These are phyloP conservation scores for Arthonia radiata DNA, from an alignment of 495 filamentous ascomycete species.

Conservation along the genomic window DNA sequence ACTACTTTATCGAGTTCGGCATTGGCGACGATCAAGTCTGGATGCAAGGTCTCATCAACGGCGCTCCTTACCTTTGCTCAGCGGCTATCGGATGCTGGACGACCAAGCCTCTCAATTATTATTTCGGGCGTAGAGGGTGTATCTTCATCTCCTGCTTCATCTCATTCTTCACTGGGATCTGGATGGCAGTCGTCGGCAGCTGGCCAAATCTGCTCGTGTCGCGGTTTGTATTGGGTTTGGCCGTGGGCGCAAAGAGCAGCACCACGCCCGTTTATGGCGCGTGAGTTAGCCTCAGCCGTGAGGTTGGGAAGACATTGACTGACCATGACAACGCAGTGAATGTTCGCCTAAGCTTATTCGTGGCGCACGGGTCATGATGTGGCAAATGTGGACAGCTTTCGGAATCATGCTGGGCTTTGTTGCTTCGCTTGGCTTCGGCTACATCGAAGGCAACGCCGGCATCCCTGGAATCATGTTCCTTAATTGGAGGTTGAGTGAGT, in stretches of 20 bases:
- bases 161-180: conserved; percentile 1
- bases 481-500: conserved; percentile 65
- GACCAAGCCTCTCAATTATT: conserved; percentile 2
- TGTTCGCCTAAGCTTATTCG: too few species aligned
- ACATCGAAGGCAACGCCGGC: conserved; percentile 29
- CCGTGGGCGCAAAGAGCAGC: neutral
- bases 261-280: conserved; percentile 1
- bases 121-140: conserved; percentile 3
- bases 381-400: conserved; percentile 61
- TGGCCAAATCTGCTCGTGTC: neutral
- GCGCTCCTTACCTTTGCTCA: conserved; percentile 4
- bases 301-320: too few species aligned
- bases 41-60: conserved; percentile 8
- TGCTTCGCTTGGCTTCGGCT: conserved; percentile 46
- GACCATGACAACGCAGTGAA: too few species aligned
- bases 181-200: conserved; percentile 1
- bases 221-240: neutral
- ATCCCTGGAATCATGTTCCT: too few species aligned
- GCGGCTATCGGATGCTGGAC: conserved; percentile 3
- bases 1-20: conserved; percentile 30
- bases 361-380: too few species aligned
- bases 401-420: conserved; percentile 60
- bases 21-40: conserved; percentile 29
- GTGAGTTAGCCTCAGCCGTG: too few species aligned
- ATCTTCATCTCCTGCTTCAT: conserved; percentile 5